Evolutionary conservation across 371 early-diverging fungal genomes (phyloP), one percentile per base, ranked within the genome.

Genomic region (Mucor mucedo): DNA sequence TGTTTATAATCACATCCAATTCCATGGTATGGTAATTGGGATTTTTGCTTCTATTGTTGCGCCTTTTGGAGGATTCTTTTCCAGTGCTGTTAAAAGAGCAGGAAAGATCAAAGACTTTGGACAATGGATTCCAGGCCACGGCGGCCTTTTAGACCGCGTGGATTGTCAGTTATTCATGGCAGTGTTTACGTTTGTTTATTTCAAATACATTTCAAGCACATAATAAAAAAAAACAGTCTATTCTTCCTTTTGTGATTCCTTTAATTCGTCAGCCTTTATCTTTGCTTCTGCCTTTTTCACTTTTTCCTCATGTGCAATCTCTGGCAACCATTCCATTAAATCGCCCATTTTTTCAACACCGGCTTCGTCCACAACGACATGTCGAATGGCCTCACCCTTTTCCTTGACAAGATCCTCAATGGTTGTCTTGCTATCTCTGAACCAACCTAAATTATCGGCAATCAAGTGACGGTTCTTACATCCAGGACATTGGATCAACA

Each of bases 381-480:
- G 78, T 30, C 77, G 78, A 45, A 94, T 87, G 3, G 75, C 86
- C 68, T 92, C 93, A n/a, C 93, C 94, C 63, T 89, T 89, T 64
- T 89, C 90, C 63, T 81, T 78, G 77, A 95, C 85, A 39, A 97
- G 73, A 62, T 94, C 91, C 73, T 95, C 94, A 16, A 96, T 84
- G 3, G 89, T 95, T 5, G 91, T 87, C 29, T 79, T 77, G 27
- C 77, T 68, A 71, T 89, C 90, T 49, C 83, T 78, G 75, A 94
- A 95, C 94, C 94, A 98, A 11, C 96, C 97, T 48, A 96, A 77
- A 79, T 98, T 92, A 66, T 98, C 98, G 5, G 98, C 98, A 68
- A 98, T 96, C 65, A 98, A 73, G 70, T 98, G 98, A 32, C 90
- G 82, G 65, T 93, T 93, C 67, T 91, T 84, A 83, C 98, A 98